Evolutionary conservation across 2,329 filamentous ascomycete species (phyloP).

Genomic region (Sporothrix humicola): DNA sequence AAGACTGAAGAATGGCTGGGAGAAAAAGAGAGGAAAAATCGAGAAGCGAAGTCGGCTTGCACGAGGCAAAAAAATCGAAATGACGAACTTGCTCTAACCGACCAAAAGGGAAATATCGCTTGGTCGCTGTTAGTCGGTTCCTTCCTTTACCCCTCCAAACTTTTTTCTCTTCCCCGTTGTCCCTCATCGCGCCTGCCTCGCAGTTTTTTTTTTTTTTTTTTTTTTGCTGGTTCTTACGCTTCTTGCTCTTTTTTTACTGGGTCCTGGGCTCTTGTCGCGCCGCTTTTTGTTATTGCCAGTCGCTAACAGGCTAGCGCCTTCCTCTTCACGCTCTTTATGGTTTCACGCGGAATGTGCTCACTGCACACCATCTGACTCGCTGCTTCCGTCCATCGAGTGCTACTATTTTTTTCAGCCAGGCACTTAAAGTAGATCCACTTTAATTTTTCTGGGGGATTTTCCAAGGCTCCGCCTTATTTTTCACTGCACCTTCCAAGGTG

Average conservation of each 20-base stretch:
- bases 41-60: neutral
- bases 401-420: constrained; percentile 19
- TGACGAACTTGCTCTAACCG: constrained; percentile 30
- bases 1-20: neutral
- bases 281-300: constrained; percentile 1
- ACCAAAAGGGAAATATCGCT: constrained; percentile 29
- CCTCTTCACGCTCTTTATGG: neutral
- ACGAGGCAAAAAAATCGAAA: constrained; percentile 17
- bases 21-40: neutral
- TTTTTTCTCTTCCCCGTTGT: constrained; percentile 6
- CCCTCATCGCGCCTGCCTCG: constrained; percentile 21
- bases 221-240: neutral
- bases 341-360: constrained; percentile 14
- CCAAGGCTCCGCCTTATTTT: constrained; percentile 24
- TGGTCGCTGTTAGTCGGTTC: constrained; percentile 27
- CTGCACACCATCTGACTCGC: constrained; percentile 23
- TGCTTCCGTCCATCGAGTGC: constrained; percentile 1
- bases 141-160: constrained; percentile 28
- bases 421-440: constrained; percentile 21
- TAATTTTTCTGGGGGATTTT: constrained; percentile 30
- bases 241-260: constrained; percentile 4
- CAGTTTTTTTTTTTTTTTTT: neutral
- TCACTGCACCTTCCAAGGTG: neutral
- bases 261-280: constrained; percentile 17
- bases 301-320: constrained; percentile 14